Evolutionary conservation across 2,329 filamentous ascomycete genomes (phyloP).

Genomic region (Rutstroemia sp.): DNA sequence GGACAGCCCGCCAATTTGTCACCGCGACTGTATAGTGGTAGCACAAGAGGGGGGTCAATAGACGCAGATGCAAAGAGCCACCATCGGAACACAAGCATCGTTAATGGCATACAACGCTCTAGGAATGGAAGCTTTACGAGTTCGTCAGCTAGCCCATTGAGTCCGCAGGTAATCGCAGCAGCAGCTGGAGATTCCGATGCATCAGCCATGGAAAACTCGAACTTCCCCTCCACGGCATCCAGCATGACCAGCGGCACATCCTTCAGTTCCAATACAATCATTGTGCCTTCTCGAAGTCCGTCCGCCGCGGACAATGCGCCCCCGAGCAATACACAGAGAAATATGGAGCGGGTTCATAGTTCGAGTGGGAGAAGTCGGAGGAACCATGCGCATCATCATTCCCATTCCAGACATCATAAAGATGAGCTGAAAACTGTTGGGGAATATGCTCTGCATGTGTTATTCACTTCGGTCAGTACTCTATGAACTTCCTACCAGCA

Average conservation of each 20-base stretch:
- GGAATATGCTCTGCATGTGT: slow-evolving; percentile 91
- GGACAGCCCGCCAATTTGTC: slow-evolving; percentile 20
- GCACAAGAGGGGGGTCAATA: slow-evolving; percentile 28
- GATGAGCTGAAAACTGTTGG: slow-evolving; percentile 88
- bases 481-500: slow-evolving; percentile 2
- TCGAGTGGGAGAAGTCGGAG: slow-evolving; percentile 54
- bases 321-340: slow-evolving; percentile 42
- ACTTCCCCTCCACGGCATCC: slow-evolving; percentile 21
- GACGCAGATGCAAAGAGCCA: slow-evolving; percentile 54
- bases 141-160: slow-evolving; percentile 75
- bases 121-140: slow-evolving; percentile 83
- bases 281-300: slow-evolving; percentile 28
- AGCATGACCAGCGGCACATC: slow-evolving; percentile 23
- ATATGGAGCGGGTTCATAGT: slow-evolving; percentile 55
- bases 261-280: slow-evolving; percentile 26
- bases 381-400: slow-evolving; percentile 64
- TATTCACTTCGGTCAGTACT: slow-evolving; percentile 76
- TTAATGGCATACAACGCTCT: slow-evolving; percentile 90
- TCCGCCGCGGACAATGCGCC: slow-evolving; percentile 39
- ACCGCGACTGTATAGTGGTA: slow-evolving; percentile 21
- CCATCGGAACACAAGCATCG: slow-evolving; percentile 93
- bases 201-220: slow-evolving; percentile 26
- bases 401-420: slow-evolving; percentile 54
- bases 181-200: slow-evolving; percentile 39
- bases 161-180: slow-evolving; percentile 75